Evolutionary conservation across 352 stramenopile species (phyloP).

Genomic region (Phytophthora pseudosyringae): DNA sequence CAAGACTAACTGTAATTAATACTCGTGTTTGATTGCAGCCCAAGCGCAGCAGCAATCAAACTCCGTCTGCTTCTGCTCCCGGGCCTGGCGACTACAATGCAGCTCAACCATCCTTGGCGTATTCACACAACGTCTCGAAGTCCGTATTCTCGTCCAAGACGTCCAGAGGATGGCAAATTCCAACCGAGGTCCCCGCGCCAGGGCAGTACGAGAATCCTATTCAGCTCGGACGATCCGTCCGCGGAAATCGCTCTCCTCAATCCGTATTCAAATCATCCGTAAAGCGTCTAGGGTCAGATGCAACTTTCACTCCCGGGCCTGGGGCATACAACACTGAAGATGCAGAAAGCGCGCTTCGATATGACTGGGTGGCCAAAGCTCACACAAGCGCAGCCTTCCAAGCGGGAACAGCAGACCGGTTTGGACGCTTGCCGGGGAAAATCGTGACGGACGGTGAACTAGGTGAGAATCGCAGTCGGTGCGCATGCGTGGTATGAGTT

Average conservation of each 20-base stretch:
- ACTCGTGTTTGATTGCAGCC: slow-evolving; percentile 23
- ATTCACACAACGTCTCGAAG: slow-evolving; percentile 61
- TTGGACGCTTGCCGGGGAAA: slow-evolving; percentile 51
- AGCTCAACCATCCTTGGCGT: slow-evolving; percentile 41
- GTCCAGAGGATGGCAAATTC: slow-evolving; percentile 55
- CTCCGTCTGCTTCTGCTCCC: slow-evolving; percentile 26
- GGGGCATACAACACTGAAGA: slow-evolving; percentile 75
- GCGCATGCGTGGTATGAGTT: not conserved
- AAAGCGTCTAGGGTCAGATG: slow-evolving; percentile 50
- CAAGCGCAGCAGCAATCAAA: slow-evolving; percentile 44
- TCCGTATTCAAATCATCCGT: slow-evolving; percentile 75
- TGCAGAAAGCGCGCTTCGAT: slow-evolving; percentile 65
- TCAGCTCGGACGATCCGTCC: slow-evolving; percentile 43
- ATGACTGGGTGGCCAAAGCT: slow-evolving; percentile 67
- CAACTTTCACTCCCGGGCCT: slow-evolving; percentile 51
- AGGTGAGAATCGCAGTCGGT: slow-evolving; percentile 29
- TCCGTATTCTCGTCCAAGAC: slow-evolving; percentile 73
- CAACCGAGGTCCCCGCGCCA: slow-evolving; percentile 55
- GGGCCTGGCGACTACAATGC: slow-evolving; percentile 66
- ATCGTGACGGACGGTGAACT: slow-evolving; percentile 50
- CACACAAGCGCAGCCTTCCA: slow-evolving; percentile 75
- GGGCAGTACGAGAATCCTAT: slow-evolving; percentile 77
- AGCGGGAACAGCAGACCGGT: slow-evolving; percentile 57
- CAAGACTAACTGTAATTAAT: not conserved
- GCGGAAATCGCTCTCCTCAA: slow-evolving; percentile 37